Evolutionary conservation across 805 yeast genomes (phyloP).

Genomic region (Pichia rugopelliculosa): DNA sequence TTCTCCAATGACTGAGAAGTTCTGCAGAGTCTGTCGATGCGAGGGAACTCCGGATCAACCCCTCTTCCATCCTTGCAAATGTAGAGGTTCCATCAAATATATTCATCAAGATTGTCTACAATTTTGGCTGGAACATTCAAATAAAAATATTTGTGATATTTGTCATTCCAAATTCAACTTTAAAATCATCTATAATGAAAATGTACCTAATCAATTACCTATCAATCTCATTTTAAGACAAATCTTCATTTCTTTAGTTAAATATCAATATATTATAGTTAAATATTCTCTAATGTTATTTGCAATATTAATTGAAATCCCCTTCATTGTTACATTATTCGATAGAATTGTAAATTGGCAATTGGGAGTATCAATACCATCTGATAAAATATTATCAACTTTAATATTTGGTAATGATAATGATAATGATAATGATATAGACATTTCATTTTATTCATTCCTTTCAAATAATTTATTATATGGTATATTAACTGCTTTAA

Average conservation of each 20-base stretch:
- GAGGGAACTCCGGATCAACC: conserved; percentile 79
- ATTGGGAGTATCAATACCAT: conserved; percentile 46
- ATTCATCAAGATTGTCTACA: conserved; percentile 88
- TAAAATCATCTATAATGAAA: conserved; percentile 32
- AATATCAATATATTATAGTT: conserved; percentile 7
- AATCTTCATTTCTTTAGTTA: conserved; percentile 6
- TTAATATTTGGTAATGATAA: background rate
- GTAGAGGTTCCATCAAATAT: conserved; percentile 87
- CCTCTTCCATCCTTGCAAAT: conserved; percentile 83
- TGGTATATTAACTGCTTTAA: conserved; percentile 13
- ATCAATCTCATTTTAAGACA: conserved; percentile 38
- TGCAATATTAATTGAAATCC: conserved; percentile 36
- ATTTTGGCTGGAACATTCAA: conserved; percentile 77
- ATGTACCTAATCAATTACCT: conserved; percentile 53
- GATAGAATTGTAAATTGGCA: conserved; percentile 50
- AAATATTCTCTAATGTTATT: conserved; percentile 10
- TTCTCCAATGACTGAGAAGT: background rate
- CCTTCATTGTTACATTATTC: conserved; percentile 48
- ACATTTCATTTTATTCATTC: background rate
- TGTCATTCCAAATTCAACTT: conserved; percentile 69
- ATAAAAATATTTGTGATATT: conserved; percentile 72
- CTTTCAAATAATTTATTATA: conserved; percentile 10
- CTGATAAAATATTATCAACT: background rate
- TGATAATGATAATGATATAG: background rate
- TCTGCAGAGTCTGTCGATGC: conserved; percentile 89